These are phyloP conservation scores for Penicillium sp. DNA, from an alignment of 2,329 filamentous ascomycete species.

Conservation along the genomic window DNA sequence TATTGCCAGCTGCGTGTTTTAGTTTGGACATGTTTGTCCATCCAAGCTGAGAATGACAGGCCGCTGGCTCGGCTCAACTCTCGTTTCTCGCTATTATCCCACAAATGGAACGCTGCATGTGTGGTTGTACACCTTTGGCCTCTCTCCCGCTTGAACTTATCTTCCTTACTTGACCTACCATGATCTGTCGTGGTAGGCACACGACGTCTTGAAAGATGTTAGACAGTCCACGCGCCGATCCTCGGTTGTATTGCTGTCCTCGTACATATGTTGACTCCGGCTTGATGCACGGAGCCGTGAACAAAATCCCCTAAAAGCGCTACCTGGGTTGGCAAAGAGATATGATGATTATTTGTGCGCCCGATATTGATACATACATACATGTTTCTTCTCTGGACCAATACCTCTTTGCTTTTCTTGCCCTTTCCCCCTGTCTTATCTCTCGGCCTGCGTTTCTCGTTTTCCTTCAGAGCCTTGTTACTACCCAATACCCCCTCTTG, in stretches of 20 bases:
- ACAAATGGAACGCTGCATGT: neutral
- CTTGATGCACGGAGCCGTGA: conserved; percentile 17
- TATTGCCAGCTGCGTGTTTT: neutral
- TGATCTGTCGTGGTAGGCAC: neutral
- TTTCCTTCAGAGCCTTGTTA: neutral
- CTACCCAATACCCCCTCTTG: conserved; percentile 21
- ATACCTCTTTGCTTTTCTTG: neutral
- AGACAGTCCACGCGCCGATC: neutral
- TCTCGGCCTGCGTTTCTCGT: neutral
- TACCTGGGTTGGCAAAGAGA: conserved; percentile 6
- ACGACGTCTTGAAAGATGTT: neutral
- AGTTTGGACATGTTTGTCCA: neutral
- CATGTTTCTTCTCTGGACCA: neutral
- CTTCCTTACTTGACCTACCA: neutral
- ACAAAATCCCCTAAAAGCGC: conserved; percentile 17
- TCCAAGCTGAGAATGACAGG: conserved; percentile 5
- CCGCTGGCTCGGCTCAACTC: conserved; percentile 17
- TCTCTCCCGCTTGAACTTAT: neutral
- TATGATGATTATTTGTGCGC: conserved; percentile 9
- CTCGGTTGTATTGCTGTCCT: conserved; percentile 3
- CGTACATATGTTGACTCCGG: conserved; percentile 23
- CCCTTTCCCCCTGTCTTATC: neutral
- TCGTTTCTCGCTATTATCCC: neutral
- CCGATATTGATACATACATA: conserved; percentile 4
- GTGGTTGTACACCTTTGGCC: neutral